These are phyloP conservation scores for Fagus crenata DNA, from an alignment of 306 rosid species.

Conservation along the genomic window DNA sequence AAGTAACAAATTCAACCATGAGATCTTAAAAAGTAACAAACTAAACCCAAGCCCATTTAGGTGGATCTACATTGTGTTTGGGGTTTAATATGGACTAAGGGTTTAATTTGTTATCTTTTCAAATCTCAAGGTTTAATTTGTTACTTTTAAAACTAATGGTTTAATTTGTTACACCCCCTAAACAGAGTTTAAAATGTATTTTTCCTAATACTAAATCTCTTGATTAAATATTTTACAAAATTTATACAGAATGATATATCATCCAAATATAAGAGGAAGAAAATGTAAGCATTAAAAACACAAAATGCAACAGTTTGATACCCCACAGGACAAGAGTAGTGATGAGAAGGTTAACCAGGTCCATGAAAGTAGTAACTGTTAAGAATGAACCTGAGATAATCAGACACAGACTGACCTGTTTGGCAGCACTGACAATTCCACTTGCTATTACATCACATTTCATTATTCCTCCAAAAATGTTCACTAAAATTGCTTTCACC, in stretches of 20 bases:
- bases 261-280: neutral
- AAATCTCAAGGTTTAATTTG: too few relatives aligned
- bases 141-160: too few relatives aligned
- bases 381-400: neutral
- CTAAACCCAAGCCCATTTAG: too few relatives aligned
- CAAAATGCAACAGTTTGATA: slow-evolving; percentile 11
- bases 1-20: too few relatives aligned
- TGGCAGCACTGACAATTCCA: slow-evolving; percentile 99
- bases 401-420: slow-evolving; percentile 51
- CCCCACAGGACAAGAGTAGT: slow-evolving; percentile 9
- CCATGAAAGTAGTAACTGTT: neutral
- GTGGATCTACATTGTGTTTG: too few relatives aligned
- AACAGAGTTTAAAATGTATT: too few relatives aligned
- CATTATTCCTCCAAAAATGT: slow-evolving; percentile 98
- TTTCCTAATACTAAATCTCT: too few relatives aligned
- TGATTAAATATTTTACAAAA: too few relatives aligned
- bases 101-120: too few relatives aligned
- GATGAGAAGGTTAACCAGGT: slow-evolving; percentile 4
- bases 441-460: slow-evolving; percentile 96
- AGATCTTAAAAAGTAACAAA: too few relatives aligned
- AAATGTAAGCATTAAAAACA: neutral
- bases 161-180: too few relatives aligned
- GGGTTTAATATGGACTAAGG: too few relatives aligned
- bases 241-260: neutral
- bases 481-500: slow-evolving; percentile 96